Evolutionary conservation across 176 grass and related monocot species (phyloP).

Genomic region (Phoenix roebelenii): DNA sequence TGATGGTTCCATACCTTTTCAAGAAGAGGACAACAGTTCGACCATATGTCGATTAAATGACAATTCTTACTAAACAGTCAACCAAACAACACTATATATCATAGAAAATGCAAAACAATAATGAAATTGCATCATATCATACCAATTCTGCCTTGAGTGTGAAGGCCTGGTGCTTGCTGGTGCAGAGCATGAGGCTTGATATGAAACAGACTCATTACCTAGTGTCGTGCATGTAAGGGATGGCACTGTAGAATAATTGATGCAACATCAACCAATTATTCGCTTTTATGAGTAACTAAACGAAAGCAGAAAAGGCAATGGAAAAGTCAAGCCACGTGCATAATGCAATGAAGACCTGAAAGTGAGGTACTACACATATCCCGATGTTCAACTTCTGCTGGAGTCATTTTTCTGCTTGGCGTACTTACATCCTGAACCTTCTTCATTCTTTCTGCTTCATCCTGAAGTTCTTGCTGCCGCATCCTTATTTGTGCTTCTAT

Average conservation of each 20-base stretch:
- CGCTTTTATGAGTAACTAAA: not conserved
- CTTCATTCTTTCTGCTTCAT: conserved; percentile 94
- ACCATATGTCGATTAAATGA: too few species aligned
- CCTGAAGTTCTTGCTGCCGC: conserved; percentile 86
- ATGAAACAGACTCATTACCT: conserved; percentile 62
- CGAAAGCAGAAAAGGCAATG: not conserved
- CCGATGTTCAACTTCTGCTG: conserved; percentile 73
- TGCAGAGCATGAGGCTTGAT: conserved; percentile 76
- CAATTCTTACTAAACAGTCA: too few species aligned
- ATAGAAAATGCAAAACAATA: too few species aligned
- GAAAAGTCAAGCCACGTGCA: conserved; percentile 9
- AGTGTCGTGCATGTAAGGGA: conserved; percentile 52
- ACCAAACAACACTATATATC: too few species aligned
- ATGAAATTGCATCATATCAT: conserved; percentile 4
- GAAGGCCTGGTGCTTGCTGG: conserved; percentile 47
- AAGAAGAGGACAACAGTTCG: too few species aligned
- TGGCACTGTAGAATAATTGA: conserved; percentile 35
- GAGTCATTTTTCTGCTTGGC: conserved; percentile 50
- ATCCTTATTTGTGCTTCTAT: conserved; percentile 99
- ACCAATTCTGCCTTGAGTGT: conserved; percentile 74
- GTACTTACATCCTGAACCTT: conserved; percentile 59
- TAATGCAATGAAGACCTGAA: conserved; percentile 37
- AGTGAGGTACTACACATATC: conserved; percentile 76
- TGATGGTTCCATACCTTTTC: too few species aligned
- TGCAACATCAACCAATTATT: not conserved